Evolutionary conservation across 2,329 filamentous ascomycete species (phyloP), one percentile per base, ranked within the genome.

Genomic region (Fusarium sublunatum): DNA sequence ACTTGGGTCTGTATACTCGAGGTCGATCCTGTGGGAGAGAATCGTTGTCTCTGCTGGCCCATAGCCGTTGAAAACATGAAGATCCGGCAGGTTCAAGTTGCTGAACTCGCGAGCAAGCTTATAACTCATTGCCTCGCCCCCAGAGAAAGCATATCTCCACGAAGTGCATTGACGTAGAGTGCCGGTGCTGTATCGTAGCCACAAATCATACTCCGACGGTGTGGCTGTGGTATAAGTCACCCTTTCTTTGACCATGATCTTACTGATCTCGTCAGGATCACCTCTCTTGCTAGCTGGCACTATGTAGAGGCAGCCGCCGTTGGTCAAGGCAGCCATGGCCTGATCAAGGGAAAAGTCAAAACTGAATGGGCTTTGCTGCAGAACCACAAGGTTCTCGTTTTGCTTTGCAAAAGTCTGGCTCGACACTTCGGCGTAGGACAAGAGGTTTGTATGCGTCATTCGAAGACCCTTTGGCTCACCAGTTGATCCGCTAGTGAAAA

Each of bases 301-400:
- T 1, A 50, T 22, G 1, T 1, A 31, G 8, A 50, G 46, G 6
- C 38, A 50, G 0, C 46, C 46, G 2, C 38, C 28, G 5, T 50
- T 50, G 6, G 35, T 19, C 12, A 50, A 25, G 1, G 46, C 46
- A 7, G 26, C 36, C 8, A 22, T 7, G 0, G 13, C 41, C 28
- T 50, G 46, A 24, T 41, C 36, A 1, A 50, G 36, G 1, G 46
- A 50, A 7, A 50, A 41, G 28, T 50, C 46, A 4, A 50, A 50
- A 1, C 46, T 50, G 5, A 50, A 50, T 0, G 38, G 19, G 7
- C 46, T 50, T 7, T 50, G 46, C 28, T 50, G 46, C 0, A 49
- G 10, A 0, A 49, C 46, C 22, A 46, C 32, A 7, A 46, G 44
- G 2, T 4, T 11, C 13, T 32, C 36, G 9, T n/a, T 15, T 2